Base-by-base conservation (phyloP, 2,329 filamentous ascomycete species). In the Hypoxylon sp. region DNA sequence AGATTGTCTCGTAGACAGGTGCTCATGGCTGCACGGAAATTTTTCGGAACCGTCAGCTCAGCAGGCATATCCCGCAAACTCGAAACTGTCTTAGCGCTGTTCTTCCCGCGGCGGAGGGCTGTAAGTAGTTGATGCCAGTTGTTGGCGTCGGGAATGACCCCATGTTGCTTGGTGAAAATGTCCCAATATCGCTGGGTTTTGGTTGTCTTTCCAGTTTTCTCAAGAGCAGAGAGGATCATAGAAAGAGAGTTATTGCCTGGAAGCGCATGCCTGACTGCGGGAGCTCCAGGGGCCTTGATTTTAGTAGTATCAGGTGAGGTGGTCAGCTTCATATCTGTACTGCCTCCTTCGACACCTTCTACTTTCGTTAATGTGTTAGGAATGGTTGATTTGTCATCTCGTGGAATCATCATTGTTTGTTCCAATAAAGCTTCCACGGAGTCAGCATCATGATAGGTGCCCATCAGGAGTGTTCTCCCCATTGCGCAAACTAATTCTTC, bases 141-240 rank as follows among this genome's bases (percentile, higher is more conserved):
- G 69, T 90, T 85, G 7, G 82, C 74, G 76, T 98, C 94, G 0
- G 95, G 94, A 1, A 82, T 76, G 65, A 98, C 80, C n/a, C 80
- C 80, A 76, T 89, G 85, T 11, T 84, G 79, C 1, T 83, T 77
- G 5, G 90, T 92, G 63, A 98, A 82, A 5, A 90, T 76, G 17
- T 90, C 82, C 94, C 94, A 98, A 79, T 98, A 98, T 32, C 85
- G 85, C 57, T 86, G 80, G n/a, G 89, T 91, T n/a, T 87, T 80
- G 13, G 86, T 84, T 6, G 88, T 87, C 57, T 87, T 84, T 56
- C 87, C 85, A 32, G 90, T 85, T 32, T 87, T 84, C 11, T 85
- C 80, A 56, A 93, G 87, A 5, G 90, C 86, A 49, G 88, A 82
- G 45, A 97, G 79, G 19, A 97, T 76, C 48, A 97, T 79, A 0